Base-by-base conservation (phyloP, 1,284 basidiomycete species). In the Cryptococcus neoformans region DNA sequence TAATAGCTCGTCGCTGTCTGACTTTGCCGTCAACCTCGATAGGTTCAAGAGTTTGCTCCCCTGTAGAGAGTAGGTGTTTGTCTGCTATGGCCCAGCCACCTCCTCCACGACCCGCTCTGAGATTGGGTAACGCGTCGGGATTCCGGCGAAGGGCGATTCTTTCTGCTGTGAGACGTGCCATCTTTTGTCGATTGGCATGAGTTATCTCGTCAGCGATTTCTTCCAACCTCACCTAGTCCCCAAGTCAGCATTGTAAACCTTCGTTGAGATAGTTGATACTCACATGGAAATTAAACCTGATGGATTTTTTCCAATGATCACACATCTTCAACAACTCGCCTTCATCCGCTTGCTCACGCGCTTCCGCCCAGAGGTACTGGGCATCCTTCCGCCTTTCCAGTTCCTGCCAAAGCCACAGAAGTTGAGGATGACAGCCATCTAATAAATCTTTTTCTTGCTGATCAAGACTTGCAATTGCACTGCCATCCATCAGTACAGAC, bases 401-500 rank as follows among this genome's bases (percentile, higher is more conserved):
- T 52, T 73, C 69, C 1, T 62, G 61, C 55, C 64, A 65, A 16
- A 75, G 53, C 28, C 40, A 55, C 14, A 69, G 9, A 14, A 73
- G 54, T 44, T 67, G 60, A 0, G 64, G 62, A 52, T 73, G 69
- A 12, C 58, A 57, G 6, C 50, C 64, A 34, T 63, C 57, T 5
- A 62, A 50, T 6, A 73, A 50, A 36, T 57, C 47, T 28, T 67
- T 49, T 47, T 63, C 62, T 49, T 75, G 72, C 50, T 61, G 50
- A 28, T 73, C 63, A 5, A 75, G 65, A 16, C 62, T 61, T 16
- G 51, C 62, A 35, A 73, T 59, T 5, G 73, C 72, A 47, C 68
- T 70, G 52, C 5, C 46, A 28, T 38, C 10, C 37, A 10, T 46
- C 44, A 54, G 28, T 16, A 21, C 6, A 36, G 34, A 3, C 3